Percentiles rank a stretch among this genome's conserved stretches.
These are phyloP conservation scores for Xylariaceae sp. DNA, from an alignment of 2,329 filamentous ascomycete genomes.

Conservation along the genomic window DNA sequence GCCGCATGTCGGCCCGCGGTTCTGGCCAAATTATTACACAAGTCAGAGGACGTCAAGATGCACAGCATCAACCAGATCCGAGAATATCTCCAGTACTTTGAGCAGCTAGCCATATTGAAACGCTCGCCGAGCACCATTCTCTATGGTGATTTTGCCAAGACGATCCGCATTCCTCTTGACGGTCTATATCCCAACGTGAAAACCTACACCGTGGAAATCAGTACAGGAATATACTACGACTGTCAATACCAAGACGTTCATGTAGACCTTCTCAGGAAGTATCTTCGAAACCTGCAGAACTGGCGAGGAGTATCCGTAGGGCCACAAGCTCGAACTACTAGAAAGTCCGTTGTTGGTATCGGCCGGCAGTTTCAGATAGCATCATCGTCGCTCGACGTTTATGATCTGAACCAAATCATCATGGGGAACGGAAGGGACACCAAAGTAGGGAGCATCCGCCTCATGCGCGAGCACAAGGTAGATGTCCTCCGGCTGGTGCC, in stretches of 20 bases:
- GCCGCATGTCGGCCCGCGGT: slow-evolving; percentile 22
- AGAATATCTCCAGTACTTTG: slow-evolving; percentile 24
- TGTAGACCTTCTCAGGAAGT: slow-evolving; percentile 19
- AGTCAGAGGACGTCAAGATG: not conserved
- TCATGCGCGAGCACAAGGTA: slow-evolving; percentile 22
- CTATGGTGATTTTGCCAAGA: slow-evolving; percentile 19
- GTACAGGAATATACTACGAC: slow-evolving; percentile 13
- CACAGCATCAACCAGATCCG: slow-evolving; percentile 22
- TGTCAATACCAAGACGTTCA: slow-evolving; percentile 24
- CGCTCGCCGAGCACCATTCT: slow-evolving; percentile 26
- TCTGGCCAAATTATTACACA: slow-evolving; percentile 19
- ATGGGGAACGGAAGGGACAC: slow-evolving; percentile 16
- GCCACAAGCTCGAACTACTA: not conserved
- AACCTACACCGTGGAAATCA: slow-evolving; percentile 25
- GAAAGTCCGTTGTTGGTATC: not conserved
- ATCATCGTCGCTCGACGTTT: slow-evolving; percentile 27
- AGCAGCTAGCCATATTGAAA: slow-evolving; percentile 27
- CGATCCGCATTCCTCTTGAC: slow-evolving; percentile 19
- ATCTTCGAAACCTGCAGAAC: slow-evolving; percentile 18
- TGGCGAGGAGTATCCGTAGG: slow-evolving; percentile 1
- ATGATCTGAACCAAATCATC: slow-evolving; percentile 21
- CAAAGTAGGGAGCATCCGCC: slow-evolving; percentile 9
- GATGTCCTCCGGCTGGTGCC: slow-evolving; percentile 20
- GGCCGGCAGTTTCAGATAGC: slow-evolving; percentile 23
- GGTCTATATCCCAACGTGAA: slow-evolving; percentile 25